Evolutionary conservation across 495 filamentous ascomycete species (phyloP).

Genomic region (Peziza echinospora): DNA sequence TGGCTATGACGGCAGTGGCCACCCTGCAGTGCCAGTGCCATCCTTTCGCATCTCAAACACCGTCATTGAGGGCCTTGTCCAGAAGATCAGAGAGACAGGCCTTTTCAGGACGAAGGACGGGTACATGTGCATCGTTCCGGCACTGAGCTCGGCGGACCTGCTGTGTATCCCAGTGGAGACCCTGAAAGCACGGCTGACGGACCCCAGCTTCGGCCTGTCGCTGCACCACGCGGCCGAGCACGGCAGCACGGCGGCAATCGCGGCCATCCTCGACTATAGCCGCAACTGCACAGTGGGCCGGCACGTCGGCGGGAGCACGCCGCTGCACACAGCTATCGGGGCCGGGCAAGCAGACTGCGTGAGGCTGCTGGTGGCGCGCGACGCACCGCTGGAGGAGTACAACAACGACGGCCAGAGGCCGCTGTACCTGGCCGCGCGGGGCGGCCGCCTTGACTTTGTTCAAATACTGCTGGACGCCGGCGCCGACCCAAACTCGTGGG

Average conservation of each 20-base stretch:
- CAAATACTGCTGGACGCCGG: not conserved
- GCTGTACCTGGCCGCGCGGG: not conserved
- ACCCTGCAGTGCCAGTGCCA: too few species aligned
- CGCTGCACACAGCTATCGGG: too few species aligned
- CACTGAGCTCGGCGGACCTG: not conserved
- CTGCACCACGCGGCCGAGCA: too few species aligned
- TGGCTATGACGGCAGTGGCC: too few species aligned
- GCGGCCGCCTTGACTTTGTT: not conserved
- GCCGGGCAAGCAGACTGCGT: too few species aligned
- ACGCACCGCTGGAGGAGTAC: not conserved
- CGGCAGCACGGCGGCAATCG: too few species aligned
- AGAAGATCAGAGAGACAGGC: not conserved
- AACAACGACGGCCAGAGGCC: not conserved
- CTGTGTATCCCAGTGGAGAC: not conserved
- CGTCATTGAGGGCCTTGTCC: not conserved
- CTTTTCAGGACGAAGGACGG: not conserved
- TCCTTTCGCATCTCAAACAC: too few species aligned
- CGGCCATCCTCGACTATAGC: too few species aligned
- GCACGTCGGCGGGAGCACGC: too few species aligned
- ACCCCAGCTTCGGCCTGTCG: too few species aligned
- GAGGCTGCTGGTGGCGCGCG: not conserved
- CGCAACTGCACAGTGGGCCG: too few species aligned
- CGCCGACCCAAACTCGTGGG: not conserved
- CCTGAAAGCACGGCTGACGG: too few species aligned
- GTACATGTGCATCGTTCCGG: not conserved